Evolutionary conservation across 345 rosid genomes (phyloP), one percentile per base, ranked within the genome.

Genomic region (Litchi chinensis): DNA sequence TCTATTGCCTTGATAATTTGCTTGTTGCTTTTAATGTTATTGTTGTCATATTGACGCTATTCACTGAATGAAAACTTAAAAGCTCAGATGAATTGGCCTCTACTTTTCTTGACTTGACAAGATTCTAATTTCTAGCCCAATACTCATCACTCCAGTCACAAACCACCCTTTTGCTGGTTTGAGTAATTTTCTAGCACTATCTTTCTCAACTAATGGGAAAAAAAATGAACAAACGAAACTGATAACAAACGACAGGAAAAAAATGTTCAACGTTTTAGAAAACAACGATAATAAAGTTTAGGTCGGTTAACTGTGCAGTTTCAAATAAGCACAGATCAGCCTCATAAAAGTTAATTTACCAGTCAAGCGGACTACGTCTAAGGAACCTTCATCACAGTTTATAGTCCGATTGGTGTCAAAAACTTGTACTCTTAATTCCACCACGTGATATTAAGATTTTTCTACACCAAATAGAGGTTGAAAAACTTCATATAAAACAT

Each of bases 381-480:
- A 66, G 70, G 70, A 66, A 71, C 4, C 11, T 59, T 37, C 52
- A 39, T 59, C 26, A 8, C 7, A 50, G 65, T 3, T 71, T 57
- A 19, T 10, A 13, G 66, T 57, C 66, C 57, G 2, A 59, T 60
- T 59, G 39, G 52, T n/a, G 66, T 32, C 65, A 5, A 71, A 16
- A 71, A 21, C 75, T 71, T 37, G 0, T 10, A 54, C 5, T 57
- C 67, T 65, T 65, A 65, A 65, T 65, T 26, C 8, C 41, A 50
- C 48, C 32, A 76, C 40, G 79, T 76, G 65, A n/a, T 44, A 37
- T 18, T 2, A 65, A 46, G 1, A 74, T 44, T 65, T 76, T 76
- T 76, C 71, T 52, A 7, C 40, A 2, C 0, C 43, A 16, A 24
- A 2, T 1, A 11, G 7, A 37, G 24, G 43, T 22, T 28, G 72